Evolutionary conservation across 164 flowering plant genomes (phyloP).

Genomic region (Vitis vinifera): ASM3070453v1 NC_081811.1:24438501-24439000

Average conservation of each 20-base stretch:
- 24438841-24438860: constrained; percentile 92
- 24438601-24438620: no score
- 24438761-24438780: neutral
- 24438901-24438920: constrained; percentile 73
- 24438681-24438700: no score
- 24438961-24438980: constrained; percentile 14
- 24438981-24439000: constrained; percentile 25
- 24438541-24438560: neutral
- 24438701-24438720: no score
- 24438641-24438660: no score
- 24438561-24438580: neutral
- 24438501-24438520: constrained; percentile 77
- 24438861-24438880: constrained; percentile 77
- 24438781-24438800: neutral
- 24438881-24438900: constrained; percentile 65
- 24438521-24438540: constrained; percentile 2
- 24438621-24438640: no score
- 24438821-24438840: constrained; percentile 99
- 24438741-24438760: neutral
- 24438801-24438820: constrained; percentile 58
- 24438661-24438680: no score
- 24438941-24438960: constrained; percentile 47
- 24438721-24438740: no score
- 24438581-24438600: neutral
- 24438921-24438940: constrained; percentile 63